Evolutionary conservation across 2,329 filamentous ascomycete genomes (phyloP), one percentile per base, ranked within the genome.

Genomic region (Claviceps humidiphila): DNA sequence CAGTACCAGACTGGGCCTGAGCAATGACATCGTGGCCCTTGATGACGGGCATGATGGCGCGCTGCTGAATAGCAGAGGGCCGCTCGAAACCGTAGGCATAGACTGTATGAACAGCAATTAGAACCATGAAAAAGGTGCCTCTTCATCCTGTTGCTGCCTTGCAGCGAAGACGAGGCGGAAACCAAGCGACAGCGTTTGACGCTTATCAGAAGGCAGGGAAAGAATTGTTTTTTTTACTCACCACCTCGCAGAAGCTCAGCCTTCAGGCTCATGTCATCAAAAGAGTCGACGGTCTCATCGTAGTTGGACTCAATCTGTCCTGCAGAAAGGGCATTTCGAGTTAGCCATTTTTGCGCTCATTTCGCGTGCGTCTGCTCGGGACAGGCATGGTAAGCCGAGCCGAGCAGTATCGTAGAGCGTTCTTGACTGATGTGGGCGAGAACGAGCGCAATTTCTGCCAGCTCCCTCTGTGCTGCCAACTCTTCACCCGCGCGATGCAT

Each of bases 221-320:
- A 34, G 52, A 54, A 56, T 54, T 54, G 45, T 44, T 51, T 70
- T 68, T 51, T 51, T 50, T 54, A 71, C 69, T 69, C 64, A 77
- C 74, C 93, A 77, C 93, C 93, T 76, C 93, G 89, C 70, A 98
- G 89, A 68, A 98, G 87, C 80, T 98, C 93, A 60, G 89, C 70
- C 83, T 94, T 95, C 68, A 98, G 82, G 76, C 84, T 85, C 93
- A 98, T 98, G 66, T 90, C 81, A 76, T 98, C 93, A 77, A 98
- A 98, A 57, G 89, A 95, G 77, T 98, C 94, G 74, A 93, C 91
- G 68, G 91, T 90, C 82, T 97, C 90, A 82, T 98, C 93, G 79
- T 97, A 98, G 88, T 98, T 98, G 71, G 90, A 95, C 82, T 98
- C 94, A 81, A 98, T 98, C 79, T 95, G 89, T 75, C 85, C 91